phyloP scores from a whole-genome alignment of 1,284 basidiomycete species.

The Bjerkandera adusta region DNA sequence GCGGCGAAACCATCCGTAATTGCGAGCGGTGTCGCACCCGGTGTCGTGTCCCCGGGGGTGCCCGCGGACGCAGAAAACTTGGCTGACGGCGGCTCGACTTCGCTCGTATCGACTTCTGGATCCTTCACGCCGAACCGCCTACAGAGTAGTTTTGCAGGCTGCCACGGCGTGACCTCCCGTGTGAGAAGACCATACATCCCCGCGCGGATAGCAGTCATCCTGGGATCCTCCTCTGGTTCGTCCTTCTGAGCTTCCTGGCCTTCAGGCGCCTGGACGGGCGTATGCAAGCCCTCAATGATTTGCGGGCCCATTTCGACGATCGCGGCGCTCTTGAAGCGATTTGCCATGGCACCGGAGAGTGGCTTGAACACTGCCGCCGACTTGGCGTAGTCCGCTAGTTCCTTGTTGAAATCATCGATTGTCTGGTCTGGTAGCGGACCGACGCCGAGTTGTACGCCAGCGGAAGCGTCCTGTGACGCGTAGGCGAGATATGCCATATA shows the following conservation, averaged over 20 bases:
- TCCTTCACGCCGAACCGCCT: constrained; percentile 95
- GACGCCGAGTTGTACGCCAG: constrained; percentile 28
- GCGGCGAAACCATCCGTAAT: constrained; percentile 21
- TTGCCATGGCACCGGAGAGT: constrained; percentile 89
- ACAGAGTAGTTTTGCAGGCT: constrained; percentile 81
- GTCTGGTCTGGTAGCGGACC: constrained; percentile 53
- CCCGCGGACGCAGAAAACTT: constrained; percentile 21
- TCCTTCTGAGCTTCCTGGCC: constrained; percentile 33
- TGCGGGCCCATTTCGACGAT: constrained; percentile 62
- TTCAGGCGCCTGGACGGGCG: constrained; percentile 43
- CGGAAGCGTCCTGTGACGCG: constrained; percentile 38
- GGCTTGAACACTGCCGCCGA: constrained; percentile 91
- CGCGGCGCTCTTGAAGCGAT: constrained; percentile 82
- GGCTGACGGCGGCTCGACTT: neutral
- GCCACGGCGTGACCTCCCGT: constrained; percentile 72
- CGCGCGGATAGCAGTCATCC: constrained; percentile 76
- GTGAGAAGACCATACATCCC: constrained; percentile 91
- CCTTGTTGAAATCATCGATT: constrained; percentile 73
- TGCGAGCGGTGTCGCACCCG: constrained; percentile 17
- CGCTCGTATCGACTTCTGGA: constrained; percentile 52
- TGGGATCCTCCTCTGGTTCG: constrained; percentile 61
- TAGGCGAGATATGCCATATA: constrained; percentile 83
- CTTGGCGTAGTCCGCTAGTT: constrained; percentile 85
- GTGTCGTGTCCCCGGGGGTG: constrained; percentile 22
- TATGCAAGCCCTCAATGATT: constrained; percentile 73